phyloP scores from a whole-genome alignment of 2,329 filamentous ascomycete genomes.

The Botrytis paeoniae region DNA sequence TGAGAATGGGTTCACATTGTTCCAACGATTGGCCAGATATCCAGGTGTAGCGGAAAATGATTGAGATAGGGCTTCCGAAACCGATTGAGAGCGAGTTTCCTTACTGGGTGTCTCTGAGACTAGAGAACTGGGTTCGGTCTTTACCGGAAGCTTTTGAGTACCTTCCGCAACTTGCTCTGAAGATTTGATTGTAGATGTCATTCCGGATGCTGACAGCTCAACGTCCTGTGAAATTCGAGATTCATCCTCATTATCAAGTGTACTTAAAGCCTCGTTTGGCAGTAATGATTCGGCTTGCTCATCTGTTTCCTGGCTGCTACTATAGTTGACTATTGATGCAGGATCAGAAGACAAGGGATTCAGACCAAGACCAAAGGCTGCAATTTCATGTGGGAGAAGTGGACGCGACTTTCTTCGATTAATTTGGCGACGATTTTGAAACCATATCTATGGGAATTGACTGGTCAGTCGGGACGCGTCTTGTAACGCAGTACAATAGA shows the following conservation, averaged over 20 bases:
- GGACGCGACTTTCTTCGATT: constrained; percentile 86
- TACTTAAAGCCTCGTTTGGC: constrained; percentile 5
- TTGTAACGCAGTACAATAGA: background rate
- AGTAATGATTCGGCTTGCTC: constrained; percentile 19
- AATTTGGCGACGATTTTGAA: constrained; percentile 92
- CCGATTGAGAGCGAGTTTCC: constrained; percentile 25
- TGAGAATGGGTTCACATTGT: constrained; percentile 49
- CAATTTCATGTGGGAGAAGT: constrained; percentile 73
- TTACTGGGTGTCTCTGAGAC: constrained; percentile 10
- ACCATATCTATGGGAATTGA: constrained; percentile 74
- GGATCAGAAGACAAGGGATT: constrained; percentile 36
- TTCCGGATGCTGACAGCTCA: background rate
- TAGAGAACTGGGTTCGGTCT: background rate
- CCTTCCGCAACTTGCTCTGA: background rate
- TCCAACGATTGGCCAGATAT: constrained; percentile 53
- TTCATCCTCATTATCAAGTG: constrained; percentile 17
- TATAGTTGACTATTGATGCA: constrained; percentile 23
- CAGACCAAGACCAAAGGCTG: constrained; percentile 53
- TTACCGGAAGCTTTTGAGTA: background rate
- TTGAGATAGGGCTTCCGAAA: constrained; percentile 26
- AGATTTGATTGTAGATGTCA: background rate
- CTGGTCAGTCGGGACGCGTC: constrained; percentile 23
- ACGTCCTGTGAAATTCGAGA: background rate
- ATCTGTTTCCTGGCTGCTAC: constrained; percentile 29
- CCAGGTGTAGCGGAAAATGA: constrained; percentile 38